Evolutionary conservation across 176 grass and related monocot genomes (phyloP).

Genomic region (Oryza glumipatula): DNA sequence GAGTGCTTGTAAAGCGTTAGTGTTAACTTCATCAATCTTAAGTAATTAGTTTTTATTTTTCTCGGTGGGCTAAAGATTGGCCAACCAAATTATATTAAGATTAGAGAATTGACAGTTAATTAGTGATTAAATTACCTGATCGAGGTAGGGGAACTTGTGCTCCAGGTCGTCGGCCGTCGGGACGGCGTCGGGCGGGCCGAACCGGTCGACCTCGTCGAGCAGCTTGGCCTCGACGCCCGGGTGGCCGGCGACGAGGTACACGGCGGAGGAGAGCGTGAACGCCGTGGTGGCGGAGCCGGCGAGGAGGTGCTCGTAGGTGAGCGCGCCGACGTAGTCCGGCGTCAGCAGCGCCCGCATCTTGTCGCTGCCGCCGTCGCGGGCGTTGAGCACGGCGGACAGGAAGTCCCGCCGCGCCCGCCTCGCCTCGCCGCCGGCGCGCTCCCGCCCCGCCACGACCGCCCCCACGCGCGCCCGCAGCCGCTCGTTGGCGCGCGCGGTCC

Average conservation of each 20-base stretch:
- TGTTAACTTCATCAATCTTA: too few relatives aligned
- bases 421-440: background rate
- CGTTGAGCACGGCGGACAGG: slow-evolving; percentile 67
- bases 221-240: slow-evolving; percentile 70
- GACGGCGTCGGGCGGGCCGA: slow-evolving; percentile 27
- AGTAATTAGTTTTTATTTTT: too few relatives aligned
- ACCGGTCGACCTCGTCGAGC: slow-evolving; percentile 60
- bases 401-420: slow-evolving; percentile 49
- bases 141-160: slow-evolving; percentile 64
- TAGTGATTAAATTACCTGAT: slow-evolving; percentile 49
- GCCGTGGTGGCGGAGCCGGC: slow-evolving; percentile 74
- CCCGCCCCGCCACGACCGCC: slow-evolving; percentile 53
- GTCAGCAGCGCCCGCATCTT: slow-evolving; percentile 61
- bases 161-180: slow-evolving; percentile 48
- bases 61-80: too few relatives aligned
- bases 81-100: too few relatives aligned
- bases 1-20: too few relatives aligned
- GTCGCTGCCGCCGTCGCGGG: slow-evolving; percentile 43
- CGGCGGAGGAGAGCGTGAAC: slow-evolving; percentile 65
- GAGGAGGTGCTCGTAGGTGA: slow-evolving; percentile 88
- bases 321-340: slow-evolving; percentile 71
- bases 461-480: slow-evolving; percentile 56
- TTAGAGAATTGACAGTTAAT: too few relatives aligned
- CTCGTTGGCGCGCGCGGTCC: slow-evolving; percentile 54
- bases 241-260: slow-evolving; percentile 75